phyloP scores from a whole-genome alignment of 345 rosid species.

The Combretum micranthum region DNA sequence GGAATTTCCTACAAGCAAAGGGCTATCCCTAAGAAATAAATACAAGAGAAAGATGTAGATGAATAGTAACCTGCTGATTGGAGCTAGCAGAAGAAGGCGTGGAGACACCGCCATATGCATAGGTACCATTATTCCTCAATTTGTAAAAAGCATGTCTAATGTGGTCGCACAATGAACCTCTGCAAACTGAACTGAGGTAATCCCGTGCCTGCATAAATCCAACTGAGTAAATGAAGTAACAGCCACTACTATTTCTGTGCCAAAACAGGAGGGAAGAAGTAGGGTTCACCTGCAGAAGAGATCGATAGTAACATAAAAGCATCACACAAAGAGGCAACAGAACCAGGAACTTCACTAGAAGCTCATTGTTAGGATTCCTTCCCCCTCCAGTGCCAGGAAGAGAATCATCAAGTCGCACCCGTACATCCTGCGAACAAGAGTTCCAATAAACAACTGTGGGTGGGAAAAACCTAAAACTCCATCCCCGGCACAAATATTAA shows the following conservation, averaged over 20 bases:
- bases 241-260: not conserved
- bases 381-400: conserved; percentile 96
- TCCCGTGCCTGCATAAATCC: conserved; percentile 44
- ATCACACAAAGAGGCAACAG: conserved; percentile 57
- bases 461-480: too few species aligned
- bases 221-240: not conserved
- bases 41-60: conserved; percentile 3
- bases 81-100: conserved; percentile 38
- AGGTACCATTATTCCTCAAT: conserved; percentile 48
- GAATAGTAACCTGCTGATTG: conserved; percentile 36
- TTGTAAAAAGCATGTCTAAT: conserved; percentile 54
- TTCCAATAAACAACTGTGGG: not conserved
- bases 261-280: not conserved
- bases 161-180: conserved; percentile 55
- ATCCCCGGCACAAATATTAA: too few species aligned
- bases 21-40: not conserved
- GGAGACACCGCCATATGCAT: conserved; percentile 53
- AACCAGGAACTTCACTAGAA: conserved; percentile 62
- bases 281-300: conserved; percentile 43
- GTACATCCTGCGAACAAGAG: conserved; percentile 39
- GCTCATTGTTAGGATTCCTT: conserved; percentile 56
- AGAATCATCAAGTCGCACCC: conserved; percentile 66
- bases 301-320: conserved; percentile 41
- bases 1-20: not conserved
- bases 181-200: conserved; percentile 31